Evolutionary conservation across 805 yeast genomes (phyloP).

Genomic region (Lachancea mirantina): DNA sequence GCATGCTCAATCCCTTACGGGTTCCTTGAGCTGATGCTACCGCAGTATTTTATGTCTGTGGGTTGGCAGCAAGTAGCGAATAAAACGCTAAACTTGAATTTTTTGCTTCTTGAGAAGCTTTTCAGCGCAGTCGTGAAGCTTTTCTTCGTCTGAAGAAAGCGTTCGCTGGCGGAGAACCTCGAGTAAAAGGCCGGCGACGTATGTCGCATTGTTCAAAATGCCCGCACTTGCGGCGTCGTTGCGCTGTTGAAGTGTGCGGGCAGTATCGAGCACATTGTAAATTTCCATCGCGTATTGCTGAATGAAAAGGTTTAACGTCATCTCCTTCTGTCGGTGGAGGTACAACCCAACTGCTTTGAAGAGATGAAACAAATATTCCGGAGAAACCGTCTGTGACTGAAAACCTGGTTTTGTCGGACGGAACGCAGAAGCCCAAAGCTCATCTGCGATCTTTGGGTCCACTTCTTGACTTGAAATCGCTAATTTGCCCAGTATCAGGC

Average conservation of each 20-base stretch:
- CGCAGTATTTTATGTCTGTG: no score
- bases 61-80: no score
- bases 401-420: conserved; percentile 13
- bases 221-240: conserved; percentile 23
- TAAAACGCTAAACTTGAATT: no score
- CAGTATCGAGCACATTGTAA: conserved; percentile 13
- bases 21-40: no score
- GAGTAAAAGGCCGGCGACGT: conserved; percentile 24
- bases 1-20: no score
- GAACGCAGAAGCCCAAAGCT: conserved; percentile 22
- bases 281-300: conserved; percentile 10
- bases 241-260: conserved; percentile 12
- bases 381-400: conserved; percentile 11
- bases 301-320: conserved; percentile 11
- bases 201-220: conserved; percentile 25
- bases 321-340: conserved; percentile 13
- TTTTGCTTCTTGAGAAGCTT: conserved; percentile 8
- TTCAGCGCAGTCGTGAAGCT: conserved; percentile 9
- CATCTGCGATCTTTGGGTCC: conserved; percentile 6
- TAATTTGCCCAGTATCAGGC: conserved; percentile 26
- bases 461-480: conserved; percentile 11
- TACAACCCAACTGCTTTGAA: conserved; percentile 28
- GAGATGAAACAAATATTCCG: conserved; percentile 23
- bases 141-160: conserved; percentile 12
- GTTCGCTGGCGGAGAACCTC: conserved; percentile 5